Base-by-base conservation (phyloP, 257 asterid genomes). In the Solanum rostratum region DNA sequence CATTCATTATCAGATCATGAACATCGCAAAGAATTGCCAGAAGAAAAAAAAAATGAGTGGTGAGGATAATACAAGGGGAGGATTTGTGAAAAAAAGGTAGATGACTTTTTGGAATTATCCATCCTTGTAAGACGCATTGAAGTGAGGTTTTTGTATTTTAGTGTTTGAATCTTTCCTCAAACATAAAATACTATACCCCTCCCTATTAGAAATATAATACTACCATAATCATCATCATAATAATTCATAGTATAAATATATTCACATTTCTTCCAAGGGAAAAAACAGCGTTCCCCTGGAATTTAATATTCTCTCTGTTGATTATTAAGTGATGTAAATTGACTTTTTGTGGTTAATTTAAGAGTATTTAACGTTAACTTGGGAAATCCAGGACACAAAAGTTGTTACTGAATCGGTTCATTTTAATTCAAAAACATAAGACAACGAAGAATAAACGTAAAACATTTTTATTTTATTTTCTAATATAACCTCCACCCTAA, bases 21-120 rank as follows among this genome's bases (percentile, higher is more conserved):
- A 66, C 10, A 46, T 46, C 5, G 39, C 39, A 33, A 49, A 29
- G 59, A 22, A 70, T 39, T 57, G 6, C n/a, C n/a, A 55, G 22
- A 80, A n/a, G 0, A 39, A 57, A 24, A 8, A 29, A 53, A 39
- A 37, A 57, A 46, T 29, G 57, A 46, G 60, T 43, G 57, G 59
- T 60, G 43, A 46, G 84, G 82, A 46, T 81, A 43, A 59, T 59
- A 27, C 1, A 41, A 49, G 13, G 81, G 22, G 73, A 33, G 53
- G 45, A 41, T 43, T n/a, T 39, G 37, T 81, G 74, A 27, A 60
- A 59, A 81, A 81, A 81, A 81, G 84, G 84, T 10, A 0, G 18
- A 65, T 27, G 73, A 46, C 84, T 60, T 81, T 81, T 81, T 81
- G 84, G 84, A 81, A 43, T 60, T 81, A 81, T 60, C 73, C 76